Evolutionary conservation across 2,329 filamentous ascomycete genomes (phyloP).

Genomic region (Beauveria scarabaeidicola): DNA sequence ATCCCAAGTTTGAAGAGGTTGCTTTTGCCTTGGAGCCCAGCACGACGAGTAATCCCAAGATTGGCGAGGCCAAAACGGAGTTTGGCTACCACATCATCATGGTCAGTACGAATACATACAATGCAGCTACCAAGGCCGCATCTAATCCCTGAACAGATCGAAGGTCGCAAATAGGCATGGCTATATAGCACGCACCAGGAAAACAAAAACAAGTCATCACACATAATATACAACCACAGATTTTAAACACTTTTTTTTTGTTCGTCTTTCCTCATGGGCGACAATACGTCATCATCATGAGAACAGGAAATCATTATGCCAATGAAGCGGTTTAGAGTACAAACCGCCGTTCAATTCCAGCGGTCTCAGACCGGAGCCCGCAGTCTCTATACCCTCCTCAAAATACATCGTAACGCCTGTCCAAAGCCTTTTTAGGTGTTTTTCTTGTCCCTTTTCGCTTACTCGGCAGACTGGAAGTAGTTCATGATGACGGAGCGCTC

Average conservation of each 20-base stretch:
- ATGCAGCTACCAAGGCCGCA: not conserved
- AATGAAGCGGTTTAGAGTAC: constrained; percentile 39
- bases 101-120: constrained; percentile 35
- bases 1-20: constrained; percentile 62
- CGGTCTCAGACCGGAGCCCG: constrained; percentile 24
- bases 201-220: constrained; percentile 4
- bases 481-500: constrained; percentile 98
- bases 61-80: constrained; percentile 62
- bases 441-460: constrained; percentile 23
- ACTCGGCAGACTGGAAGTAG: constrained; percentile 96
- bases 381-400: constrained; percentile 31
- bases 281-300: constrained; percentile 23
- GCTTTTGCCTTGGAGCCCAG: constrained; percentile 62
- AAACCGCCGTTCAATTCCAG: constrained; percentile 27
- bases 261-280: constrained; percentile 32
- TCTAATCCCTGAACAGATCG: constrained; percentile 16
- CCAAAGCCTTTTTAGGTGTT: constrained; percentile 13
- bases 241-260: constrained; percentile 25
- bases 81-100: constrained; percentile 78
- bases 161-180: constrained; percentile 30
- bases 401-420: constrained; percentile 20
- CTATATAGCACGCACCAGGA: not conserved
- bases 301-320: constrained; percentile 34
- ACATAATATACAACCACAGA: constrained; percentile 8
- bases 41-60: constrained; percentile 54